Evolutionary conservation across 1,284 basidiomycete genomes (phyloP).

Genomic region (Melampsora medusae): DNA sequence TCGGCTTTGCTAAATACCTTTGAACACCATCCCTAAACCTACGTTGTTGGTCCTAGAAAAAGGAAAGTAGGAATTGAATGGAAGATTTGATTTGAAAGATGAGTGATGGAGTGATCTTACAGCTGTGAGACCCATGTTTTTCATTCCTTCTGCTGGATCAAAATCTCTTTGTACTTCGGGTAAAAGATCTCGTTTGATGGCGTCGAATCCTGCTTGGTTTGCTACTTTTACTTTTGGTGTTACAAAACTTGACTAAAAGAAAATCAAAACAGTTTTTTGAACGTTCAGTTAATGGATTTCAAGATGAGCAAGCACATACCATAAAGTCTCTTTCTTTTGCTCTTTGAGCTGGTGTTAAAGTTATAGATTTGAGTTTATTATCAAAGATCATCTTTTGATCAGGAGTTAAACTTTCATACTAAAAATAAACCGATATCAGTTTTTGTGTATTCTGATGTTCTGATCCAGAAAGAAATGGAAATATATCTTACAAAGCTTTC

Average conservation of each 20-base stretch:
- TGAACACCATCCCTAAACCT: background rate
- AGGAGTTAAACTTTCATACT: slow-evolving; percentile 33
- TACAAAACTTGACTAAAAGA: slow-evolving; percentile 21
- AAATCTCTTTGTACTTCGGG: slow-evolving; percentile 26
- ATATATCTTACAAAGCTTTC: background rate
- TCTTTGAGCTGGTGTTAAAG: slow-evolving; percentile 12
- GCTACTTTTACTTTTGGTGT: slow-evolving; percentile 13
- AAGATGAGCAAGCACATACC: background rate
- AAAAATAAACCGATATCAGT: background rate
- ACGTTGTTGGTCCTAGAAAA: background rate
- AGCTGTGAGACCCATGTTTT: slow-evolving; percentile 6
- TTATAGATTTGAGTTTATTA: slow-evolving; percentile 13
- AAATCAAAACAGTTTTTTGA: no score
- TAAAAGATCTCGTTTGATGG: slow-evolving; percentile 20
- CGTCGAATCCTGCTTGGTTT: slow-evolving; percentile 37
- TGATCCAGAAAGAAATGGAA: background rate
- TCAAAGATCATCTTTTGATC: slow-evolving; percentile 38
- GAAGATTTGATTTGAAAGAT: no score
- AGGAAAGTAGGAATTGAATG: background rate
- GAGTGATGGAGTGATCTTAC: background rate
- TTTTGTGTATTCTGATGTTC: background rate
- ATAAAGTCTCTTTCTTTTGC: slow-evolving; percentile 20
- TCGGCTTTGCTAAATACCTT: background rate
- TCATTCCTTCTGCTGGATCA: slow-evolving; percentile 34
- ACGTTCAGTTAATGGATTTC: no score